Evolutionary conservation across 1,284 basidiomycete species (phyloP), one percentile per base, ranked within the genome.

Genomic region (Tylopilus sp.): DNA sequence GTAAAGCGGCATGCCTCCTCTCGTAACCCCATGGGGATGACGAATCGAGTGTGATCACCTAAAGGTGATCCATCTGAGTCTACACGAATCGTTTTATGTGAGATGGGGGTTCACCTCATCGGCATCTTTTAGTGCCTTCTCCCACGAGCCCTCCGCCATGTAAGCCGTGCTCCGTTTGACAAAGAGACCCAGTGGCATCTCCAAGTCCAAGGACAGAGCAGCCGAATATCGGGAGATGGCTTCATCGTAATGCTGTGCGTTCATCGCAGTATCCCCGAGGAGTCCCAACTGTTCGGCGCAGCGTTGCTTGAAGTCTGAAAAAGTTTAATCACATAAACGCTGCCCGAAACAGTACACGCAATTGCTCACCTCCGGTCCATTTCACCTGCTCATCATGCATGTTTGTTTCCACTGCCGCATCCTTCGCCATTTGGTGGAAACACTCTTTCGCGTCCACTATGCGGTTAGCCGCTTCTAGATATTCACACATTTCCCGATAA

Each of bases 1-100:
- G 26, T 32, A 58, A 17, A n/a, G 19, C 45, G 7, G 22, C 22
- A 25, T 41, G 39, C 26, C 29, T 47, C 17, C 19, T 46, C 22
- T 57, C 50, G 29, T 57, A 57, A 5, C 56, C 55, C 24, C 26
- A 32, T 17, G 50, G 55, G 4, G 44, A 57, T 2, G 44, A 39
- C 7, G 40, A 20, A 31, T 57, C 48, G 7, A 47, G 49, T 7
- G 0, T 11, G 31, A 51, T 43, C 3, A 33, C 26, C 53, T 57
- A n/a, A 31, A 5, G 19, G n/a, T 29, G 31, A 29, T 28, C 13
- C 24, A 6, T 45, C n/a, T n/a, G n/a, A n/a, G n/a, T n/a, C 10
- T 2, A 36, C 22, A 33, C 17, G 15, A 24, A 17, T 6, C 24
- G 3, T 14, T 29, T 29, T 29, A n/a, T 5, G 9, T 5, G 6